Base-by-base conservation (phyloP, 108 stramenopile species). In the Cylindrotheca closterium region DNA sequence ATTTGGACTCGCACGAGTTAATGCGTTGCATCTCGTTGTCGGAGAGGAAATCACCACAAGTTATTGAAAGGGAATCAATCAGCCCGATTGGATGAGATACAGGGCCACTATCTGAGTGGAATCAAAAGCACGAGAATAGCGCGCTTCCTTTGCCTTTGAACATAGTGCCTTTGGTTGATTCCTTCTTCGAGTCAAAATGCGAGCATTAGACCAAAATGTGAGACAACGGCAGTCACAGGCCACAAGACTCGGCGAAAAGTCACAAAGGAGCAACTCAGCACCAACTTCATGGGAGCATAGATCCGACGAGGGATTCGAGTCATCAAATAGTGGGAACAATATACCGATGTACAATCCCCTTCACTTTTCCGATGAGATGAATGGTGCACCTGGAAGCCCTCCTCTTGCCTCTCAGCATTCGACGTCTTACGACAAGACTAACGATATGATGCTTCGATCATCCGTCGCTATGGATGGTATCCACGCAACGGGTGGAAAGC, bases 271-370 rank as follows among this genome's bases (percentile, higher is more conserved):
- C 7, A 25, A 23, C n/a, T 23, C 37, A 19, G 47, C 60, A 1
- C 25, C 24, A 12, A 59, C 58, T 47, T 62, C 60, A 42, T 62
- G 60, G 60, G 60, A 62, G n/a, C n/a, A n/a, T 5, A 42, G 37
- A 42, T 15, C 32, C 32, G 58, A 42, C 12, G 34, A 33, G 32
- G 8, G 33, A 15, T 28, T 37, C 5, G 8, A 10, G 34, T 10
- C 12, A 2, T 29, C 55, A 15, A 22, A 3, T 12, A 51, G 2
- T 29, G 48, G n/a, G 0, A 51, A 50, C 30, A 30, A 4, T 1
- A 4, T 63, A 8, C 71, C 64, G 33, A 73, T 65, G 71, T 73
- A 73, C 71, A 65, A 73, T 53, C 71, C 71, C 8, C 55, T 58
- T 8, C 49, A 58, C 7, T 64, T 58, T 49, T 53, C 31, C 8